Conservation (phyloP, 2,329 filamentous ascomycete genomes). For the Botrytis hyacinthi region DNA sequence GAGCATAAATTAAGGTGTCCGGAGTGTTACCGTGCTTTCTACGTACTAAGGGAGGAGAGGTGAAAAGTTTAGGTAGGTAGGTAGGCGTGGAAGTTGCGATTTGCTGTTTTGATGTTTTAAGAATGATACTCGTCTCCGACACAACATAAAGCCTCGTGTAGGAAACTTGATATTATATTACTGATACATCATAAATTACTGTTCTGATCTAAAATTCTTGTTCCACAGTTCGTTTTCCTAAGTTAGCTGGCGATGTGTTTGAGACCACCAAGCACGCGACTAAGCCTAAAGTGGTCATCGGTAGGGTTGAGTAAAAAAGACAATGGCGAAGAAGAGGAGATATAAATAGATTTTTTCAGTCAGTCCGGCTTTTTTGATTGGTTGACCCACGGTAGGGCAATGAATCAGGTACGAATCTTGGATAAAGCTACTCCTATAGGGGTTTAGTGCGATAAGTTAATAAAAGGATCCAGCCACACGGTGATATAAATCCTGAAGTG, state of each 20-base stretch:
- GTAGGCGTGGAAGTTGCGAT: not conserved
- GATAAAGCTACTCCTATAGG: not conserved
- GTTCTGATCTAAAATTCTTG: no score
- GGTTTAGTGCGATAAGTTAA: not conserved
- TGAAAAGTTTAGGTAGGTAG: not conserved
- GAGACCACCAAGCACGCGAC: not conserved
- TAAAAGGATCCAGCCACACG: not conserved
- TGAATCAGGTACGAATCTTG: not conserved
- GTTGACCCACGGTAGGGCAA: not conserved
- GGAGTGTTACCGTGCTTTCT: not conserved
- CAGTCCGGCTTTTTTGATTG: not conserved
- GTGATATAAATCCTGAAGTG: not conserved
- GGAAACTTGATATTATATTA: not conserved
- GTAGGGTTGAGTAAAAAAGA: not conserved
- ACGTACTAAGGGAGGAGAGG: not conserved
- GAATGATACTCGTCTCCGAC: not conserved
- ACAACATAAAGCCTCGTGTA: not conserved
- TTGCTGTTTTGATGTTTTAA: not conserved
- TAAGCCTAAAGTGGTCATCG: not conserved
- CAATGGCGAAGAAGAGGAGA: not conserved
- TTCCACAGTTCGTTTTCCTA: not conserved
- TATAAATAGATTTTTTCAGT: slow-evolving; percentile 4
- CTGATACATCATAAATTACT: not conserved
- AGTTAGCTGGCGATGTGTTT: not conserved
- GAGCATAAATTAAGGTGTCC: not conserved